Evolutionary conservation across 108 stramenopile genomes (phyloP).

Genomic region (Seminavis robusta): DNA sequence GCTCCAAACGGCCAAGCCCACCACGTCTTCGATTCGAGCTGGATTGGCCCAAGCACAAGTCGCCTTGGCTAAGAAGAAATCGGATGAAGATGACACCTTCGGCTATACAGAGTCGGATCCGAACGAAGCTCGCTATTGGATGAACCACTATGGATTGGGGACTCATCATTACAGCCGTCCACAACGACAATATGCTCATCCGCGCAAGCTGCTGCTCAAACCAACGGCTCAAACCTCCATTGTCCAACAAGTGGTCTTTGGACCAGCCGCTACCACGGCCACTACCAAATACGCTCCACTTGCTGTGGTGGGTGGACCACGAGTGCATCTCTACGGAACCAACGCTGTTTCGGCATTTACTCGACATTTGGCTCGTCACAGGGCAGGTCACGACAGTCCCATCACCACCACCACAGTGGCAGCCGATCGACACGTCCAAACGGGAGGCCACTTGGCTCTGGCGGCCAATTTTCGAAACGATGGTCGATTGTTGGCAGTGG

Average conservation of each 20-base stretch:
- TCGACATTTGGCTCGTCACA: conserved; percentile 30
- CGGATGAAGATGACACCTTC: too few relatives aligned
- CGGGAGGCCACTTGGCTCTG: conserved; percentile 62
- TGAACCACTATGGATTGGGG: conserved; percentile 46
- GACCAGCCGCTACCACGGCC: conserved; percentile 12
- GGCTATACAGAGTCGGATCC: conserved; percentile 6
- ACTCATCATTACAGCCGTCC: conserved; percentile 6
- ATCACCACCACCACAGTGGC: conserved; percentile 17
- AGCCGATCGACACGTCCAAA: conserved; percentile 68
- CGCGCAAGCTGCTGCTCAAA: conserved; percentile 18
- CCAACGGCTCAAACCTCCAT: conserved; percentile 22
- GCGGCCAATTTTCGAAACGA: conserved; percentile 62
- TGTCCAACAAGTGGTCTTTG: conserved; percentile 39
- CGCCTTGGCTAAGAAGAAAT: too few relatives aligned
- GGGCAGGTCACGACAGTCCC: neutral
- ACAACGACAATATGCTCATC: conserved; percentile 26
- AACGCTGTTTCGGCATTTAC: conserved; percentile 29
- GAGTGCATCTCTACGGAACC: conserved; percentile 67
- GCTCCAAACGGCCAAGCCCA: conserved; percentile 30
- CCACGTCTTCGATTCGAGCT: conserved; percentile 20
- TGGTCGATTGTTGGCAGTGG: conserved; percentile 72
- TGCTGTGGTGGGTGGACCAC: conserved; percentile 71
- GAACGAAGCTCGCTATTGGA: conserved; percentile 51
- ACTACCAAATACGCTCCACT: conserved; percentile 32
- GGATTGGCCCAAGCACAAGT: too few relatives aligned